Percentiles rank a stretch among this genome's conserved stretches.
Conservation (phyloP, 106 monocot species). For the Alisma plantagoaquatica region DNA sequence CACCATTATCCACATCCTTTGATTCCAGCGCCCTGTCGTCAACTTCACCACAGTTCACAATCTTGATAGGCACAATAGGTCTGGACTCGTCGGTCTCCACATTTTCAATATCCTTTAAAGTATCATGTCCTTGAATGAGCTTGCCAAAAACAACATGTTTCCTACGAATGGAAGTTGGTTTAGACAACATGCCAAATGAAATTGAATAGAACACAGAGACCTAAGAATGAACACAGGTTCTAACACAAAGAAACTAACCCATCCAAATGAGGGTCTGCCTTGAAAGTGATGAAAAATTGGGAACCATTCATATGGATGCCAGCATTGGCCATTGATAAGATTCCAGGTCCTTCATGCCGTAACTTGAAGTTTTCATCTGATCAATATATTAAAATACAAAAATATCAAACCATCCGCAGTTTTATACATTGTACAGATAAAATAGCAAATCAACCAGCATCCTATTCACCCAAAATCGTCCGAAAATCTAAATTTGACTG, state of each 20-base stretch:
- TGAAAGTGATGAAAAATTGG: slow-evolving; percentile 95
- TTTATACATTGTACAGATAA: no score
- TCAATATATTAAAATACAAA: slow-evolving; percentile 2
- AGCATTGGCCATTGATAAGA: slow-evolving; percentile 91
- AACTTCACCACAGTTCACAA: slow-evolving; percentile 79
- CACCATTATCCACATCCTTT: no score
- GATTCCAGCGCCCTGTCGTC: slow-evolving; percentile 15
- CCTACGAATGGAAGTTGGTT: no score
- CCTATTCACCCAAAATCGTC: no score
- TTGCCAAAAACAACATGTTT: slow-evolving; percentile 99
- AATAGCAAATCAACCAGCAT: no score
- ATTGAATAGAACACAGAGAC: no score
- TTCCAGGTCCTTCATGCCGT: slow-evolving; percentile 73
- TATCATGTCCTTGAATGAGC: slow-evolving; percentile 63
- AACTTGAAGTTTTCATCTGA: slow-evolving; percentile 85
- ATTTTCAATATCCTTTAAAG: slow-evolving; percentile 66
- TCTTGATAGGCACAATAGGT: slow-evolving; percentile 71
- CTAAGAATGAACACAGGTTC: no score
- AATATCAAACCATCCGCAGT: background rate
- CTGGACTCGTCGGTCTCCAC: slow-evolving; percentile 55
- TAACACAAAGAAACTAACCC: no score
- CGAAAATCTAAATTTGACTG: no score
- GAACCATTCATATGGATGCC: slow-evolving; percentile 84
- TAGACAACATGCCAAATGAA: no score
- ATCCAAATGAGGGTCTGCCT: slow-evolving; percentile 78